A percentile compares a stretch with the other conserved stretches of the same genome.
Conservation (phyloP, 441 rosid species). For the Viola pubescens region DNA sequence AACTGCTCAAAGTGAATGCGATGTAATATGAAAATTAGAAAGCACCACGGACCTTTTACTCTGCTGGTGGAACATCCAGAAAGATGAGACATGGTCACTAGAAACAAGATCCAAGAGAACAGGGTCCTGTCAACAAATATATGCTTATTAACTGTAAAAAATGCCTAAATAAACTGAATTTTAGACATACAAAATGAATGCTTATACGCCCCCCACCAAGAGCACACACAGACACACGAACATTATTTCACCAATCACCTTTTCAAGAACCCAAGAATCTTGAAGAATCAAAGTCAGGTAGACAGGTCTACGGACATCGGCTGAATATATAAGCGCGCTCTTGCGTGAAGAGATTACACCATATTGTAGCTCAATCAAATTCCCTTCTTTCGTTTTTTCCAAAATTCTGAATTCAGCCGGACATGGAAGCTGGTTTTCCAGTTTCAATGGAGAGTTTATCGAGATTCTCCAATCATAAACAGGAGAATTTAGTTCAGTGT, state of each 20-base stretch:
- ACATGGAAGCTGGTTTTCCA: slow-evolving; percentile 96
- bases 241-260: slow-evolving; percentile 37
- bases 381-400: slow-evolving; percentile 83
- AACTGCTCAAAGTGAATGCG: neutral
- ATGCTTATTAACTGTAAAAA: slow-evolving; percentile 11
- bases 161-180: slow-evolving; percentile 13
- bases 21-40: neutral
- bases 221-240: neutral
- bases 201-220: no score
- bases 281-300: slow-evolving; percentile 71
- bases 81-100: slow-evolving; percentile 61
- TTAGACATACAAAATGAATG: neutral
- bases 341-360: slow-evolving; percentile 63
- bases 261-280: slow-evolving; percentile 94
- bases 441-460: slow-evolving; percentile 75
- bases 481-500: slow-evolving; percentile 85
- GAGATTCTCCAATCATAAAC: slow-evolving; percentile 98
- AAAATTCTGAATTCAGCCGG: slow-evolving; percentile 77
- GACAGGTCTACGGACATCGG: slow-evolving; percentile 67
- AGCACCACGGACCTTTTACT: slow-evolving; percentile 67
- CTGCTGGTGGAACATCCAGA: slow-evolving; percentile 94
- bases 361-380: slow-evolving; percentile 54
- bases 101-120: slow-evolving; percentile 78
- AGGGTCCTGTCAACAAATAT: slow-evolving; percentile 59
- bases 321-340: slow-evolving; percentile 60